These are phyloP conservation scores for Brassica balearica DNA, from an alignment of 441 rosid species.

Conservation along the genomic window DNA sequence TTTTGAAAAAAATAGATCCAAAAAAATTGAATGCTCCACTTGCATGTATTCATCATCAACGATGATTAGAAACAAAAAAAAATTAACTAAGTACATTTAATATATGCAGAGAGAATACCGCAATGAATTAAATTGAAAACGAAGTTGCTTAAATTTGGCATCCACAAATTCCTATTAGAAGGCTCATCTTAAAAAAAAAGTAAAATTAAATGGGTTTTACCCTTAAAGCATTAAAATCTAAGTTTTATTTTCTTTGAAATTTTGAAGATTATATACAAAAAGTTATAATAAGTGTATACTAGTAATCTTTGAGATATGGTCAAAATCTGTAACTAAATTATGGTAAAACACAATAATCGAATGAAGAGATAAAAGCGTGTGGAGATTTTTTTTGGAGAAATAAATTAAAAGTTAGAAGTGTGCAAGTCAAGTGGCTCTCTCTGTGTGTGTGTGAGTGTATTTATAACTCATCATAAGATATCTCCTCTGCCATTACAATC, in stretches of 20 bases:
- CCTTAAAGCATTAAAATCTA: not conserved
- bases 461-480: conserved; percentile 17
- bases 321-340: not conserved
- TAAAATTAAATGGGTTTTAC: not conserved
- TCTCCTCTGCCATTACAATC: conserved; percentile 24
- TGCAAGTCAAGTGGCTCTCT: conserved; percentile 31
- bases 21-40: conserved; percentile 12
- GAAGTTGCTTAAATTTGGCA: not conserved
- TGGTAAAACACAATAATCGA: conserved; percentile 20
- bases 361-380: conserved; percentile 19
- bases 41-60: not conserved
- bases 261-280: not conserved
- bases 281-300: not conserved
- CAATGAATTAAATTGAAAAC: not conserved
- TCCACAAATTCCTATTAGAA: not conserved
- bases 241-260: not conserved
- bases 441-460: not conserved
- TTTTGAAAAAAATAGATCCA: not conserved
- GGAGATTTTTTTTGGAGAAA: conserved; percentile 24
- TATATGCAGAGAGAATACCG: not conserved
- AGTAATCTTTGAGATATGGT: not conserved
- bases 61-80: too few species aligned
- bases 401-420: conserved; percentile 32
- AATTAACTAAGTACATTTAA: not conserved
- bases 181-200: not conserved